Evolutionary conservation across 2,329 filamentous ascomycete species (phyloP).

Genomic region (Aspergillus oerlinghausenensis): DNA sequence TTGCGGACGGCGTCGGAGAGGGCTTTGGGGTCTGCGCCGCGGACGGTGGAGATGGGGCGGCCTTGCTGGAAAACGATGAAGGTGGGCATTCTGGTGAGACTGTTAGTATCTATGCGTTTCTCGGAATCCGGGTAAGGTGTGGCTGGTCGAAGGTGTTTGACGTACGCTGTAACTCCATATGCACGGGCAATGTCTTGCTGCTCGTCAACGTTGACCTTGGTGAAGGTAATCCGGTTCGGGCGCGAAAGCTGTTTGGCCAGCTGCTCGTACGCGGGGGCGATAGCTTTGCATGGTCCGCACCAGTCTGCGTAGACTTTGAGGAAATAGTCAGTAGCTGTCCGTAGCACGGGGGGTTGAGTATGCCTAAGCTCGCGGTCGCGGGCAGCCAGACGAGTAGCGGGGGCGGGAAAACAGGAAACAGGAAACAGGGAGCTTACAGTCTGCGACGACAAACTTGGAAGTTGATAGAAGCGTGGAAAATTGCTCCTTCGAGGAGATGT

Average conservation of each 20-base stretch:
- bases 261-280: constrained; percentile 77
- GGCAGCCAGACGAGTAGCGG: constrained; percentile 11
- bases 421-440: constrained; percentile 65
- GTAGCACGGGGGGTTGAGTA: neutral
- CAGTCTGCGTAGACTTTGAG: constrained; percentile 76
- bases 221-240: constrained; percentile 71
- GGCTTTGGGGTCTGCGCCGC: constrained; percentile 67
- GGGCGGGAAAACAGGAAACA: neutral
- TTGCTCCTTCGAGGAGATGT: constrained; percentile 62
- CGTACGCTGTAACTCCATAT: constrained; percentile 66
- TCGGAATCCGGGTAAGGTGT: neutral
- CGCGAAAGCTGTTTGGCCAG: constrained; percentile 68
- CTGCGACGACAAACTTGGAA: constrained; percentile 76
- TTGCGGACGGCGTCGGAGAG: constrained; percentile 68
- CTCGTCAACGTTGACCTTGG: constrained; percentile 78
- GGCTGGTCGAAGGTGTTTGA: constrained; percentile 4
- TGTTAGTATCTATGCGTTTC: constrained; percentile 1
- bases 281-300: constrained; percentile 78
- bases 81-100: constrained; percentile 66
- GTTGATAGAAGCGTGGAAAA: constrained; percentile 64
- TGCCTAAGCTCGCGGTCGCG: constrained; percentile 5
- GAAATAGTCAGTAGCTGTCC: constrained; percentile 5
- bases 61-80: constrained; percentile 82
- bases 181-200: constrained; percentile 68
- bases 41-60: constrained; percentile 61